Conservation (phyloP, 2,329 filamentous ascomycete species). For the Exophiala bonariae region DNA sequence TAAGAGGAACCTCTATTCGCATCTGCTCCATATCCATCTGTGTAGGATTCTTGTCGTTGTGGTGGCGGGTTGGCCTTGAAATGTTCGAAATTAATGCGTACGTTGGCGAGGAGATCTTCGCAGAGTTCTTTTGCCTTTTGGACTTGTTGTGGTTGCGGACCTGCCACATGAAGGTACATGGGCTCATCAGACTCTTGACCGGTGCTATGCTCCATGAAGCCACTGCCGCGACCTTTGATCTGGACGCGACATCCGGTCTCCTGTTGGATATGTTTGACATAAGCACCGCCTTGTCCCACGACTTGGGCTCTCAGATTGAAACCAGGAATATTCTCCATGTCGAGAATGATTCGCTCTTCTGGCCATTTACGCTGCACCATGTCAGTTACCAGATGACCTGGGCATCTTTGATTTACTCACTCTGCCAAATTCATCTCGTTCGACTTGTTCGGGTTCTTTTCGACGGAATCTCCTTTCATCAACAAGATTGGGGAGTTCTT, state of each 20-base stretch:
- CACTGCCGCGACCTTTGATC: constrained; percentile 94
- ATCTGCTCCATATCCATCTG: constrained; percentile 53
- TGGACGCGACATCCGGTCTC: constrained; percentile 95
- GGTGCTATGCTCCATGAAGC: constrained; percentile 88
- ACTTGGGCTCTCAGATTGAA: constrained; percentile 97
- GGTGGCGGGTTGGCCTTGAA: constrained; percentile 79
- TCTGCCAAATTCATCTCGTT: constrained; percentile 86
- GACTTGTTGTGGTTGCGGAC: constrained; percentile 84
- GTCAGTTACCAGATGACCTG: constrained; percentile 1
- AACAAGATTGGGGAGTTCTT: constrained; percentile 91
- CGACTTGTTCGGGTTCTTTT: constrained; percentile 75
- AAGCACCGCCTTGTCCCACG: constrained; percentile 88
- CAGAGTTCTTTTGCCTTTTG: constrained; percentile 85
- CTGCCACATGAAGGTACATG: constrained; percentile 97
- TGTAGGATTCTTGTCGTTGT: constrained; percentile 47
- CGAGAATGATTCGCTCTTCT: constrained; percentile 89
- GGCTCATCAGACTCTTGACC: constrained; percentile 88
- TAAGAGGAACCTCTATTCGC: constrained; percentile 43
- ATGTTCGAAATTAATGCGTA: constrained; percentile 84
- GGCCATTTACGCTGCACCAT: constrained; percentile 90
- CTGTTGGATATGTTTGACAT: constrained; percentile 97
- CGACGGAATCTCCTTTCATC: constrained; percentile 91
- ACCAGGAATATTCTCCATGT: constrained; percentile 84
- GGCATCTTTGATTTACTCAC: constrained; percentile 50
- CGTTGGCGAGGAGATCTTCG: constrained; percentile 81